Percentiles rank a stretch among this genome's conserved stretches.
Evolutionary conservation across 164 flowering plant genomes (phyloP).

Genomic region (Buxus sempervirens): DNA sequence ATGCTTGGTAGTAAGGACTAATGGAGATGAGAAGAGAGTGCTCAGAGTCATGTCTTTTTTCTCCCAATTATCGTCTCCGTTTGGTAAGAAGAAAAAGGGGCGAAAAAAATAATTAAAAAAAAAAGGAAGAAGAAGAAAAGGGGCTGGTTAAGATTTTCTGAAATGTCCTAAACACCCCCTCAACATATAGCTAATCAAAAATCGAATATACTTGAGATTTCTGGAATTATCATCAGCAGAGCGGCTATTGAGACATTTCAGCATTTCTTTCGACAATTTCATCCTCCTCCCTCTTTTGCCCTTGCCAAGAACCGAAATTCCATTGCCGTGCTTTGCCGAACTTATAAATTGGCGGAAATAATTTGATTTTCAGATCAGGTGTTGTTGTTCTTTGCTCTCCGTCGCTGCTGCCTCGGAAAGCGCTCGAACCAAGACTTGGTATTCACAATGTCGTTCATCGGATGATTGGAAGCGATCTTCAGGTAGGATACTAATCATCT

Average conservation of each 20-base stretch:
- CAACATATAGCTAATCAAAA: no score
- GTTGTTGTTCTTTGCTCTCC: slow-evolving; percentile 12
- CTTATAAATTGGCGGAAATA: slow-evolving; percentile 1
- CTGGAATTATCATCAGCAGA: no score
- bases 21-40: slow-evolving; percentile 26
- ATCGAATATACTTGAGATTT: no score
- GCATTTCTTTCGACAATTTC: no score
- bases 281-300: slow-evolving; percentile 1
- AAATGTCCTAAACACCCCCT: neutral
- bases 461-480: slow-evolving; percentile 31
- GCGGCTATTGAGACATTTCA: no score
- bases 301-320: slow-evolving; percentile 2
- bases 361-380: neutral
- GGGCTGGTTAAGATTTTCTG: neutral
- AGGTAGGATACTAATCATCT: slow-evolving; percentile 13
- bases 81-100: no score
- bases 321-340: slow-evolving; percentile 11
- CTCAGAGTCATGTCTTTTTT: slow-evolving; percentile 27
- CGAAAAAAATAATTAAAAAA: no score
- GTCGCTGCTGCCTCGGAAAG: slow-evolving; percentile 2
- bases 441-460: slow-evolving; percentile 31
- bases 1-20: slow-evolving; percentile 15
- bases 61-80: slow-evolving; percentile 8
- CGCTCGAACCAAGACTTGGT: slow-evolving; percentile 27
- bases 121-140: no score